Evolutionary conservation across 148 eudicot genomes (phyloP), one percentile per base, ranked within the genome.

Genomic region (Simmondsia chinensis): DNA sequence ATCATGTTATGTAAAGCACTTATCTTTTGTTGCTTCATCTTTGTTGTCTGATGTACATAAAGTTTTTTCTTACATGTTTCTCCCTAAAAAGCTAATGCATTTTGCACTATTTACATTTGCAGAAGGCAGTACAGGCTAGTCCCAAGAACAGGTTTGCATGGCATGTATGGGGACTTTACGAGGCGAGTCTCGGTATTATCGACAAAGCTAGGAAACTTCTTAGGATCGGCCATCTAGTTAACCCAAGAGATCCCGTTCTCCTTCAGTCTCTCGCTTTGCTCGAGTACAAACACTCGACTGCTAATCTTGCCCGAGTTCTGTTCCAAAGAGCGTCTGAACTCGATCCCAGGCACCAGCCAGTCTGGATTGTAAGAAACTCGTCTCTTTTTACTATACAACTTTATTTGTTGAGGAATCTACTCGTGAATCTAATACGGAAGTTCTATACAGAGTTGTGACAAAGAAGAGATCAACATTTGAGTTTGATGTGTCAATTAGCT

Each of bases 121-220:
- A 91, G 95, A 85, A 66, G 79, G 86, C 99, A 11, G 86, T 85
- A 10, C 75, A 76, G 59, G 94, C 99, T 3, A 91, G 99, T 61
- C 99, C 95, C 7, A 91, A 91, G 70, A 91, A 91, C 50, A 79
- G 99, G 63, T 91, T 91, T 58, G 95, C 95, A 12, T 91, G 99
- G 99, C 99, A 91, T 64, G 93, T 85, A 0, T 85, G 99, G 99
- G 99, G 88, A 39, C 63, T 82, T 9, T 91, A 82, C 57, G 99
- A 91, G 72, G 83, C 88, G 22, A 77, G 62, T 57, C 59, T 66
- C 40, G 94, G 77, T 20, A 72, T 68, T 42, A 50, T 79, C 28
- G 94, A 76, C 35, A 42, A 59, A 39, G 93, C 72, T 7, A 70
- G 82, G 59, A 91, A 85, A 53, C 86, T 91, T 63, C 34, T 91